Base-by-base conservation (phyloP, 2,329 filamentous ascomycete species). In the Fusarium protoensiforme region DNA sequence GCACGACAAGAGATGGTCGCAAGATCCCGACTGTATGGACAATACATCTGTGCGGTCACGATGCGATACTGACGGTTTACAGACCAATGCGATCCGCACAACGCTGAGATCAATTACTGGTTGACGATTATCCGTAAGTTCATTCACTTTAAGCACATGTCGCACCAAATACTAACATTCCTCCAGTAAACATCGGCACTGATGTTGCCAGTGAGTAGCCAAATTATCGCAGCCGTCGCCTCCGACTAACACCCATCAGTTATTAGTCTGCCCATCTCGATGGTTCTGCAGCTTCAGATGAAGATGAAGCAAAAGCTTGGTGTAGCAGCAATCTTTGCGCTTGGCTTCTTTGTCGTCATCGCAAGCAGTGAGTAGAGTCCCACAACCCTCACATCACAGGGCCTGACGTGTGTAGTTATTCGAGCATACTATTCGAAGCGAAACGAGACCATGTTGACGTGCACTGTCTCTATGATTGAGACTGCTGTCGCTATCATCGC, bases 401-500 rank as follows among this genome's bases (percentile, higher is more conserved):
- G 8, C 3, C 74, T 76, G 18, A 76, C 35, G 2, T 1, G 29
- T 1, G 0, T 20, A 80, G 78, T 82, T 2, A 78, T 83, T 24
- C 80, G 81, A 67, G 81, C 81, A 5, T 80, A 81, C 27, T 82
- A 78, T 31, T 81, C 80, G 0, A 78, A 79, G 61, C 72, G 72
- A 5, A 79, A 80, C 60, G 78, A 82, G 62, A 81, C 80, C 1
- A 83, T 83, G 81, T 58, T 82, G 38, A 82, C 81, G 3, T 83
- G 81, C 67, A 83, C 81, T 1, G 80, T 83, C 20, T 81, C 80
- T 5, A 83, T 83, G 80, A 74, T 82, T n/a, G 81, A 83, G 60
- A 81, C 80, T 0, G 74, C 82, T 5, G 80, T 84, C 9, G 81
- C 83, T 2, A 83, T 84, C 36, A 84, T 84, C 11, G 81, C 82